phyloP scores from a whole-genome alignment of 768 basidiomycete species.

The Boletus vinaceobasis region DNA sequence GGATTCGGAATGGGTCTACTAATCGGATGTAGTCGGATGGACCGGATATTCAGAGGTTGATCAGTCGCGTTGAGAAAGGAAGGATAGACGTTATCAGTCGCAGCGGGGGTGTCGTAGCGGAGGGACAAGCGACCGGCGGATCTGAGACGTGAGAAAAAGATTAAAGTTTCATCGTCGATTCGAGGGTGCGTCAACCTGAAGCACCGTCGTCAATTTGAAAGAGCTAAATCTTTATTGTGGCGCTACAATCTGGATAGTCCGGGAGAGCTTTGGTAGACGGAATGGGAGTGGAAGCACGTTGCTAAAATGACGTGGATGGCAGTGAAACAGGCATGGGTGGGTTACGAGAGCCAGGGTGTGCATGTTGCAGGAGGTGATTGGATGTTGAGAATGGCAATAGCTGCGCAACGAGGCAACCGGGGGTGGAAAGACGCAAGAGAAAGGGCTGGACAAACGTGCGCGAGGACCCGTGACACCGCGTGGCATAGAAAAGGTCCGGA shows the following conservation, averaged over 20 bases:
- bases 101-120: neutral
- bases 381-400: constrained; percentile 10
- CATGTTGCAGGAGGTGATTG: constrained; percentile 29
- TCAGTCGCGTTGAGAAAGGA: too few species aligned
- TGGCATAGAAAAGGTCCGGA: constrained; percentile 26
- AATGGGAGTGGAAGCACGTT: constrained; percentile 17
- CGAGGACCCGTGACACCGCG: constrained; percentile 34
- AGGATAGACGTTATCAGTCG: neutral
- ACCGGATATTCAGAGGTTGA: too few species aligned
- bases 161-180: constrained; percentile 20
- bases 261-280: neutral
- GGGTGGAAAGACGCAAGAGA: constrained; percentile 1
- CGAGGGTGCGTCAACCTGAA: neutral
- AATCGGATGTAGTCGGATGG: too few species aligned
- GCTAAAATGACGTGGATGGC: neutral
- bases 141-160: constrained; percentile 10
- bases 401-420: constrained; percentile 1
- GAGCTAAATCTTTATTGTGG: constrained; percentile 10
- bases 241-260: neutral
- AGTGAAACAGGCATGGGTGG: constrained; percentile 7
- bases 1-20: neutral
- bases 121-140: neutral
- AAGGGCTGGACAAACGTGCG: constrained; percentile 33
- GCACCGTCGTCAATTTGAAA: constrained; percentile 23
- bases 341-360: constrained; percentile 17